phyloP scores from a whole-genome alignment of 1,284 basidiomycete species.

The Fomes fomentarius region DNA sequence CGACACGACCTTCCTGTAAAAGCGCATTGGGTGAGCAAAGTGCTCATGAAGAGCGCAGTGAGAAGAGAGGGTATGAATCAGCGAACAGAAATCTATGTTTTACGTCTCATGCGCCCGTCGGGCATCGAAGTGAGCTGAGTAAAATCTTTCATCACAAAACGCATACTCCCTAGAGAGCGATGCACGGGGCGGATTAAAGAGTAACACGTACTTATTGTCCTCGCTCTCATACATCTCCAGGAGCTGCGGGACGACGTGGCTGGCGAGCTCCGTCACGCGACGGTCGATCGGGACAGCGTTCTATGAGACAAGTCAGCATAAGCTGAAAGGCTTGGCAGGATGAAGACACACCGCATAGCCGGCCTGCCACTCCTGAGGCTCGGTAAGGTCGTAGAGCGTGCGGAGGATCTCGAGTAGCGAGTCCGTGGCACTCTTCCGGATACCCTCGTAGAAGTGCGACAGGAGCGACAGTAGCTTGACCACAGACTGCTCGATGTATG shows the following conservation, averaged over 20 bases:
- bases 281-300: constrained; percentile 60
- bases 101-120: constrained; percentile 59
- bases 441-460: constrained; percentile 97
- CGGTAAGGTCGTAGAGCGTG: constrained; percentile 91
- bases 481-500: constrained; percentile 82
- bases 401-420: constrained; percentile 90
- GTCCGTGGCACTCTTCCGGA: constrained; percentile 92
- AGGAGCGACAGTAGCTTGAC: constrained; percentile 85
- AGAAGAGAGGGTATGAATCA: constrained; percentile 34
- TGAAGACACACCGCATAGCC: constrained; percentile 53
- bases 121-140: constrained; percentile 91
- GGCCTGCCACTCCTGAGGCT: constrained; percentile 82
- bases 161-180: neutral
- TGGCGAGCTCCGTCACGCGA: constrained; percentile 84
- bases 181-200: constrained; percentile 5
- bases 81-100: constrained; percentile 38
- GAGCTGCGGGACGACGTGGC: constrained; percentile 76
- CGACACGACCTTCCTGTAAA: constrained; percentile 81
- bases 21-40: constrained; percentile 28
- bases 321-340: neutral
- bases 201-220: constrained; percentile 92
- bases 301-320: constrained; percentile 3
- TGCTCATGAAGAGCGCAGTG: neutral
- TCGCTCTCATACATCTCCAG: constrained; percentile 93
- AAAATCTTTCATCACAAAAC: constrained; percentile 57